phyloP scores from a whole-genome alignment of 495 filamentous ascomycete genomes.

The Aspergillus sparsus region DNA sequence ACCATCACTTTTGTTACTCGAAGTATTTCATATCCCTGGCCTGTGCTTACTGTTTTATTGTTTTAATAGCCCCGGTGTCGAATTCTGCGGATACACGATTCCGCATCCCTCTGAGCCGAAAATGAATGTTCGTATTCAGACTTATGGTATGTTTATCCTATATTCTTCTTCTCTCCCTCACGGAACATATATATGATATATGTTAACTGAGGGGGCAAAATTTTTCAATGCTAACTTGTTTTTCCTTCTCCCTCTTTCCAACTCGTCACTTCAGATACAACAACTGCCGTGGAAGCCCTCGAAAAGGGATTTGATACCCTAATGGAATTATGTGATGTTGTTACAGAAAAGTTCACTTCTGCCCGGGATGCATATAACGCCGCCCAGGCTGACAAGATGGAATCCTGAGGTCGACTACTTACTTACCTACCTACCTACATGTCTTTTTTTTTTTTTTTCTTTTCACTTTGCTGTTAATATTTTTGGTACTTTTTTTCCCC shows the following conservation, averaged over 20 bases:
- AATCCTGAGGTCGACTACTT: constrained; percentile 24
- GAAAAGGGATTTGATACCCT: constrained; percentile 88
- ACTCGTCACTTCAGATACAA: constrained; percentile 58
- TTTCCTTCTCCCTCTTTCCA: neutral
- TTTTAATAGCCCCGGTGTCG: constrained; percentile 74
- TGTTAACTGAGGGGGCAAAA: no score
- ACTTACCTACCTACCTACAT: constrained; percentile 2
- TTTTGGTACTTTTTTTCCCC: no score
- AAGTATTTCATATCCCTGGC: neutral
- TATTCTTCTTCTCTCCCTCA: no score
- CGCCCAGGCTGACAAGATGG: constrained; percentile 39
- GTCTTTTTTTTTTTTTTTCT: constrained; percentile 6
- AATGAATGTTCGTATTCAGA: constrained; percentile 97
- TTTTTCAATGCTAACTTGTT: constrained; percentile 6
- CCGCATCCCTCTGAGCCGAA: constrained; percentile 93
- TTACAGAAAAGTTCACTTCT: constrained; percentile 77
- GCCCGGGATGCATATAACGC: constrained; percentile 65
- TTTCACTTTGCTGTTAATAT: neutral
- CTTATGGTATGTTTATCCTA: constrained; percentile 63
- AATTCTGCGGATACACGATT: constrained; percentile 98
- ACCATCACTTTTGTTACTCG: no score
- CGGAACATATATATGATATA: no score
- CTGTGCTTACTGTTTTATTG: constrained; percentile 7
- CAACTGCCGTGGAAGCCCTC: constrained; percentile 77
- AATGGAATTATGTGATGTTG: constrained; percentile 87